Evolutionary conservation across 495 filamentous ascomycete species (phyloP), one percentile per base, ranked within the genome.

Genomic region (Penicillium cosmopolitanum): DNA sequence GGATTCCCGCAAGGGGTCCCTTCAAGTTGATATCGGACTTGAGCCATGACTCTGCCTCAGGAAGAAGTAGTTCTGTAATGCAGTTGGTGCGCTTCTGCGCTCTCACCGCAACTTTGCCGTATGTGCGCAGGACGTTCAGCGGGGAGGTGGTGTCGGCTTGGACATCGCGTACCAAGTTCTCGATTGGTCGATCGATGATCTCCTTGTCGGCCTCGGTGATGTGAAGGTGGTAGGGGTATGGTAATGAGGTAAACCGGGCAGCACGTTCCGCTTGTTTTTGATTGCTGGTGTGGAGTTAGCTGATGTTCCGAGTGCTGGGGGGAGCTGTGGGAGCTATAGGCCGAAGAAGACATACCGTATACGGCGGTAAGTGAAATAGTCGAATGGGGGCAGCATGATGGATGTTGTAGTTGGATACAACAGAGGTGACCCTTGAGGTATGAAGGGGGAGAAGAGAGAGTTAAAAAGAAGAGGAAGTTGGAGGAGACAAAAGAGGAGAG

Each of bases 71-170:
- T 77, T 98, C 95, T 0, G 95, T 98, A 5, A 96, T 73, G 63
- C 92, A 96, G 73, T 97, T 97, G 0, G 93, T 96, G 72, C 89
- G 87, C 48, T 85, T 79, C 51, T 98, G 95, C 6, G 93, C 95
- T 62, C 85, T 87, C 35, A 96, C 73, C 2, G 94, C 90, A 11
- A 93, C 84, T 74, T 96, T 96, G 66, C 92, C 92, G 67, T 97
- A 98, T n/a, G 92, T 86, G 55, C 79, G 86, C 13, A 98, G 86
- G 31, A 98, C 83, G 56, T 93, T 87, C 28, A 89, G 72, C 0
- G 92, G 86, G 4, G 84, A 76, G 43, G 87, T 72, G n/a, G 78
- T 72, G 21, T 85, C 78, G 9, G 84, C 79, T 33, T 96, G 91
- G 15, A 98, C 88, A 74, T 87, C 85, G 46, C 86, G 73, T 4